Base-by-base conservation (phyloP, 768 basidiomycete species). In the Pseudohyphozyma bogoriensis region DNA sequence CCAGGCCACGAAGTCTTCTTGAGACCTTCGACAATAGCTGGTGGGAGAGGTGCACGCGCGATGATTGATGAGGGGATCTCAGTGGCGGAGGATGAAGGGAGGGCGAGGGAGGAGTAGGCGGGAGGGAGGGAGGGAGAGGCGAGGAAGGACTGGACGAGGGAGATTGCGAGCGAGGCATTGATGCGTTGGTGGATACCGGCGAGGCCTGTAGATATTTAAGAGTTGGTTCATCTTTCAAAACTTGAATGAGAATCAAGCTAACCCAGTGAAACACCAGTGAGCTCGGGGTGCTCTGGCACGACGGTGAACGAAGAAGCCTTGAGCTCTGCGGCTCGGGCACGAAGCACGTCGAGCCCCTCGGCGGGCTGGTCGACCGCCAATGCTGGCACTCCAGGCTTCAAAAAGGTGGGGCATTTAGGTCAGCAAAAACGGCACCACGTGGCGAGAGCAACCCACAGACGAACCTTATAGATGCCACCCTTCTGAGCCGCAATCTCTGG, bases 401-500 rank as follows among this genome's bases (percentile, higher is more conserved):
- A 55, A 39, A 63, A 42, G 24, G 26, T 46, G 32, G 20, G 26
- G 44, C 13, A 22, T 9, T 28, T 37, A 31, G 32, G 36, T 51
- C 20, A 55, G 31, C 1, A 20, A 20, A 18, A 55, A 29, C 46
- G 35, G 15, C 42, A 54, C 24, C 58, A 45, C 2, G 20, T 35
- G 12, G 22, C 42, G 32, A 20, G 39, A 29, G 35, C n/a, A n/a
- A n/a, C n/a, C n/a, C n/a, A 24, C 26, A 39, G 18, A 63, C 75
- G 32, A 54, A 82, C 86, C 80, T 99, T 99, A 76, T 85, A 97
- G 55, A 99, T 97, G 2, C 95, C 95, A 32, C 85, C 89, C 73
- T 99, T 99, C 70, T 97, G 93, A 80, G 82, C 82, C 1, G 92
- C 88, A 65, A 99, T 97, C 70, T 95, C 88, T 36, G 77, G 74